Conservation (phyloP, 352 stramenopile species). For the Pythium monospermum region DNA sequence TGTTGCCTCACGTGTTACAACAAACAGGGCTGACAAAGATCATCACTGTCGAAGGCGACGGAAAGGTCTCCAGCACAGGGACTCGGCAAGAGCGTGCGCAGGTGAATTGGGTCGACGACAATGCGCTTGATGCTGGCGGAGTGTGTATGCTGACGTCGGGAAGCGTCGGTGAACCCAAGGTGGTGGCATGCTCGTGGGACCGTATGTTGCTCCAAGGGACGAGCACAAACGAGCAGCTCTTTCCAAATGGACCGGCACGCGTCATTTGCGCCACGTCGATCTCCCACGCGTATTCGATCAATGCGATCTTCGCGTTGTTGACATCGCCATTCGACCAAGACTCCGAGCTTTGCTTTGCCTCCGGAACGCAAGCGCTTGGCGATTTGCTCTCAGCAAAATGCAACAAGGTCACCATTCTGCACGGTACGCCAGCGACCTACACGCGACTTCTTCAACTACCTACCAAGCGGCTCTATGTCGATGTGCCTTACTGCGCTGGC, state of each 20-base stretch:
- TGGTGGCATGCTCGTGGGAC: constrained; percentile 71
- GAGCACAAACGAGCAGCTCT: constrained; percentile 71
- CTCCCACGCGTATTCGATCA: constrained; percentile 83
- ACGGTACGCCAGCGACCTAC: constrained; percentile 80
- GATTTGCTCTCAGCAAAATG: constrained; percentile 34
- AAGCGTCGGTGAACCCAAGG: constrained; percentile 71
- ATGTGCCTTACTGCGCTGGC: constrained; percentile 72
- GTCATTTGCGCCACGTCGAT: constrained; percentile 80
- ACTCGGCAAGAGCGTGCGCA: constrained; percentile 10
- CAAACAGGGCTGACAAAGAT: constrained; percentile 62
- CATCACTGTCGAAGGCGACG: constrained; percentile 40
- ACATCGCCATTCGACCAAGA: constrained; percentile 53
- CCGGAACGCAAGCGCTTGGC: constrained; percentile 42
- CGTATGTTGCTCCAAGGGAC: constrained; percentile 74
- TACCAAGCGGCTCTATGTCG: constrained; percentile 42
- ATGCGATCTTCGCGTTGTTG: constrained; percentile 76
- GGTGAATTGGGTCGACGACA: constrained; percentile 30
- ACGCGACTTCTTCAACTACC: constrained; percentile 52
- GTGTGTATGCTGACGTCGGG: constrained; percentile 84
- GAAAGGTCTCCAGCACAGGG: constrained; percentile 17
- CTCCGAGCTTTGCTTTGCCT: constrained; percentile 70
- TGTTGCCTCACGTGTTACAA: constrained; percentile 45
- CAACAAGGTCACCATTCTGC: constrained; percentile 49
- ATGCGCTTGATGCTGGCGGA: constrained; percentile 27
- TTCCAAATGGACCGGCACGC: constrained; percentile 49